A percentile compares a stretch with the other conserved stretches of the same genome.
Conservation (phyloP, 2,329 filamentous ascomycete genomes). For the Ophioceras dolichostomum region DNA sequence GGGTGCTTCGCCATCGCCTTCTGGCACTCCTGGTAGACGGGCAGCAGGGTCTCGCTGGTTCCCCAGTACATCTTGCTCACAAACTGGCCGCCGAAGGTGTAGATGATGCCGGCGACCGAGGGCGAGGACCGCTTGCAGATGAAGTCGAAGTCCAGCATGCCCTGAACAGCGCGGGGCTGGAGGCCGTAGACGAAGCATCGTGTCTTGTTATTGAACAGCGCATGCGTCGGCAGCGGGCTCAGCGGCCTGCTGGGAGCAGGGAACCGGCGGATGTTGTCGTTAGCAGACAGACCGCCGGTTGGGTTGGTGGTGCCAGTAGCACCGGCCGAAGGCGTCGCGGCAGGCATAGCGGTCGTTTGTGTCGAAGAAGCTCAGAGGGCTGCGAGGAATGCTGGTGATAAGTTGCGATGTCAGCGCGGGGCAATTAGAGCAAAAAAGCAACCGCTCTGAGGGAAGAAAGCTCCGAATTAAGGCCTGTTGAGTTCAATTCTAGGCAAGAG, state of each 20-base stretch:
- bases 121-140: constrained; percentile 98
- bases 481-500: too few relatives aligned
- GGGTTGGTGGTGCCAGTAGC: constrained; percentile 27
- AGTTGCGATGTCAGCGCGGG: too few relatives aligned
- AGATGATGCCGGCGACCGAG: constrained; percentile 98
- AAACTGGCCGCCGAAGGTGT: constrained; percentile 99
- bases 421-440: too few relatives aligned
- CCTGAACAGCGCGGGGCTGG: constrained; percentile 84
- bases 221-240: constrained; percentile 78
- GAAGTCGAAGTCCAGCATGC: constrained; percentile 99
- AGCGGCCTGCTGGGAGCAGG: constrained; percentile 77
- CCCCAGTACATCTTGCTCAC: constrained; percentile 99
- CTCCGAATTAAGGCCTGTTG: too few relatives aligned
- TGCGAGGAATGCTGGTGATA: too few relatives aligned
- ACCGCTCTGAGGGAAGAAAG: too few relatives aligned
- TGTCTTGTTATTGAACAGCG: constrained; percentile 98
- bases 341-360: constrained; percentile 33
- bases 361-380: too few relatives aligned
- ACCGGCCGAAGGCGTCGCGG: constrained; percentile 33
- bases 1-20: constrained; percentile 95
- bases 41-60: constrained; percentile 95
- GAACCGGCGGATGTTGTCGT: constrained; percentile 98
- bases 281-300: constrained; percentile 55
- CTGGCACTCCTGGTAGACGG: constrained; percentile 88
- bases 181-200: constrained; percentile 99